Evolutionary conservation across 1,284 basidiomycete genomes (phyloP), one percentile per base, ranked within the genome.

Genomic region (Hymenochaete sp.): DNA sequence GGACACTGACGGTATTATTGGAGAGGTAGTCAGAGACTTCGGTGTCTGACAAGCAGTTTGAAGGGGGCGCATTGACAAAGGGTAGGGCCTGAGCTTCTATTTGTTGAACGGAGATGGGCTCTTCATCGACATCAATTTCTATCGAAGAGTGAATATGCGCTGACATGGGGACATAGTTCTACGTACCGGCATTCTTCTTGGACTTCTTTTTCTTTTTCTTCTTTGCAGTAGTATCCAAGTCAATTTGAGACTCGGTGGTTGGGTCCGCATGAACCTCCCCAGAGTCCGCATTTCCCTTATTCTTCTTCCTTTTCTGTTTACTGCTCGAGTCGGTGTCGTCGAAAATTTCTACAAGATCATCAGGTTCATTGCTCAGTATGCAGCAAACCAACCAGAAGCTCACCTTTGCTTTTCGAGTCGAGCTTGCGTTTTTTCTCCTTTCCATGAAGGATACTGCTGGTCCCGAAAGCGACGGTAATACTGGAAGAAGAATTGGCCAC

Each of bases 1-100:
- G 76, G 42, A 95, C 80, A 9, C 79, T 83, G 55, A 97, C 79
- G 27, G 72, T 71, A 62, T 95, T 79, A 52, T 78, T 77, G 32
- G 64, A 57, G 27, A 93, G 71, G 67, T 82, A 96, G 1, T 72
- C 70, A 25, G 71, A 67, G 28, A 77, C 67, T 24, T 82, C 69
- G 42, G 53, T 73, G 65, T 48, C 24, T 67, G 61, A 31, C 60
- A 52, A 3, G 57, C 41, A 14, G 45, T 28, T 26, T 11, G 56
- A 26, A n/a, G 52, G 1, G 21, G 13, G 4, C 32, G 32, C 14
- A 16, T 24, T 11, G 18, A 21, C 38, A n/a, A n/a, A n/a, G n/a
- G n/a, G n/a, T n/a, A n/a, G n/a, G n/a, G n/a, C n/a, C n/a, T n/a
- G n/a, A n/a, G n/a, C n/a, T n/a, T n/a, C n/a, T n/a, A n/a, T n/a